Evolutionary conservation across 371 early-diverging fungal genomes (phyloP), one percentile per base, ranked within the genome.

Genomic region (Chytridiales sp.): DNA sequence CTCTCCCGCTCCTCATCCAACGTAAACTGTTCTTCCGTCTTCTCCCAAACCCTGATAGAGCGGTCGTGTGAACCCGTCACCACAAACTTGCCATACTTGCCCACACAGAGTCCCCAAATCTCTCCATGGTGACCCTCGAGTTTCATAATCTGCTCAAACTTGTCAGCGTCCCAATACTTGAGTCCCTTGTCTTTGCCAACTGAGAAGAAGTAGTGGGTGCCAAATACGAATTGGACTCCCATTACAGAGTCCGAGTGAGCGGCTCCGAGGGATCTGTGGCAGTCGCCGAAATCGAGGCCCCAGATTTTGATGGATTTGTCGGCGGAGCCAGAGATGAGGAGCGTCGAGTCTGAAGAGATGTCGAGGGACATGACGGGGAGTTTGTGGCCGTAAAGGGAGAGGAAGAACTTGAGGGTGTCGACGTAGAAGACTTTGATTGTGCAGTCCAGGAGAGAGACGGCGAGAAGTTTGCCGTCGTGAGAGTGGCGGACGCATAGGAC

Each of bases 281-380:
- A 98, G 78, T 98, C 98, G 66, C 98, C 98, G 72, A 97, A 98
- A 73, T 98, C 98, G 62, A 96, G 77, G 47, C 98, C 97, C 97
- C 98, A 98, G 26, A 98, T 74, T 72, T 96, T 97, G 52, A 97
- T 85, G 53, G 92, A 92, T 80, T 97, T 97, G 80, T 98, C 98
- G 0, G 95, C 89, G 2, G 92, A 91, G 21, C 87, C 91, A 1
- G 96, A 94, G 27, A 90, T 89, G 66, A 98, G 82, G 62, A 97
- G 69, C 29, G 82, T 81, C 61, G 83, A 89, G 69, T 97, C 97
- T 0, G 91, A 90, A 1, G 97, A 94, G 57, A 98, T 95, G 65
- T 96, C 97, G 89, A 98, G 90, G 17, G 90, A 87, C 42, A 92
- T 73, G 4, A 94, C 97, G 0, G 98, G 98, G 36, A 95, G 81